Evolutionary conservation across 1,284 basidiomycete species (phyloP), one percentile per base, ranked within the genome.

Genomic region (Ceratobasidium sp.): DNA sequence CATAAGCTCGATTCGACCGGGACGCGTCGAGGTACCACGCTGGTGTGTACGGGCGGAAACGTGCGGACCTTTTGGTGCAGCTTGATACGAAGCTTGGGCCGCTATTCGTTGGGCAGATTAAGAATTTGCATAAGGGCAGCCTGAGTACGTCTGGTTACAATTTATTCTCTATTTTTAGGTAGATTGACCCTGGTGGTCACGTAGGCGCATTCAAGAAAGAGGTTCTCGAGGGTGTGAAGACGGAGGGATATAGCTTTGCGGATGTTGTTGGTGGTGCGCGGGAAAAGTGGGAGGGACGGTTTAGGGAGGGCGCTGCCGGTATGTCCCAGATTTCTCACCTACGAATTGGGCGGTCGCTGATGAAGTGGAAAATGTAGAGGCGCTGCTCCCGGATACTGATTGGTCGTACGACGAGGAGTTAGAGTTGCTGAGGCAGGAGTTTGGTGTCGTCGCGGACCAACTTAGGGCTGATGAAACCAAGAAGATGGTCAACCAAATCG

Each of bases 401-500:
- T 99, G 97, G 97, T 88, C 85, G 56, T 96, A 93, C 86, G 90
- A 93, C 76, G 95, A 98, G 64, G 96, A 98, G 80, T 82, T 93
- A 27, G 85, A 83, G 31, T 83, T 92, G 75, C 83, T 99, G 76
- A 87, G 87, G 78, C 93, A 94, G 77, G 97, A 98, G 81, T 87
- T 98, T 54, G 84, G 86, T 69, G 84, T 85, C 67, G 94, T 99
- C 47, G 95, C 95, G 0, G 94, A 97, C 80, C 89, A 94, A 80
- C 93, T 93, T 80, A 88, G 97, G 78, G 95, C 93, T 79, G 97
- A 99, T 80, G 97, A 99, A 86, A 99, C 96, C 62, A 97, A 97
- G 87, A 99, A 99, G 88, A 97, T 98, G 94, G 87, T 99, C 79
- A 96, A 95, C 79, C 84, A 89, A 33, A 96, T 98, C 77, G 96